A percentile compares a stretch with the other conserved stretches of the same genome.
These are phyloP conservation scores for Sclerotinia borealis DNA, from an alignment of 2,329 filamentous ascomycete species.

Conservation along the genomic window DNA sequence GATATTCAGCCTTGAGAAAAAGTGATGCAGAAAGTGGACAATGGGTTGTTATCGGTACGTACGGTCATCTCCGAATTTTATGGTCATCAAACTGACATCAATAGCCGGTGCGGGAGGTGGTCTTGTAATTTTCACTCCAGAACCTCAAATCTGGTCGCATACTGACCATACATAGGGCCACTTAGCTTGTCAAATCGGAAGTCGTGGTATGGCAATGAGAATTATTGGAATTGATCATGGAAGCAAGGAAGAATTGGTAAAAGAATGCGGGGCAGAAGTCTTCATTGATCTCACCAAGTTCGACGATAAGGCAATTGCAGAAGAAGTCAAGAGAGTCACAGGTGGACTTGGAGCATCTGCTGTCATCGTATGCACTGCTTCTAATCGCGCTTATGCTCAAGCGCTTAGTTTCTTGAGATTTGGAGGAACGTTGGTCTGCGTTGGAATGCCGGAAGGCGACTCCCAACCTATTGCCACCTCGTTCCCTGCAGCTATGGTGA, in stretches of 20 bases:
- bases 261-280: constrained; percentile 56
- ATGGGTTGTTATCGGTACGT: constrained; percentile 32
- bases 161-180: constrained; percentile 40
- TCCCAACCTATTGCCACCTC: constrained; percentile 40
- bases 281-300: constrained; percentile 56
- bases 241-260: constrained; percentile 52
- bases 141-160: not conserved
- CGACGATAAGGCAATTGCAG: constrained; percentile 43
- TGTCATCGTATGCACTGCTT: constrained; percentile 50
- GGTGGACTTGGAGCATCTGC: constrained; percentile 52
- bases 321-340: constrained; percentile 51
- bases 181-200: constrained; percentile 54
- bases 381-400: constrained; percentile 46
- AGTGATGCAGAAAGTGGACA: constrained; percentile 43
- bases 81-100: constrained; percentile 17
- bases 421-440: constrained; percentile 45
- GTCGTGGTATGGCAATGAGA: constrained; percentile 54
- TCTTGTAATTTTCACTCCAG: constrained; percentile 32
- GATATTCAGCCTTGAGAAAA: constrained; percentile 58
- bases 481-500: constrained; percentile 35
- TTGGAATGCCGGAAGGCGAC: constrained; percentile 45
- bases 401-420: constrained; percentile 42
- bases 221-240: constrained; percentile 61
- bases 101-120: constrained; percentile 53
- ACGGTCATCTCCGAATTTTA: constrained; percentile 16